phyloP scores from a whole-genome alignment of 192 early-diverging fungal genomes.

The Podila verticillata region DNA sequence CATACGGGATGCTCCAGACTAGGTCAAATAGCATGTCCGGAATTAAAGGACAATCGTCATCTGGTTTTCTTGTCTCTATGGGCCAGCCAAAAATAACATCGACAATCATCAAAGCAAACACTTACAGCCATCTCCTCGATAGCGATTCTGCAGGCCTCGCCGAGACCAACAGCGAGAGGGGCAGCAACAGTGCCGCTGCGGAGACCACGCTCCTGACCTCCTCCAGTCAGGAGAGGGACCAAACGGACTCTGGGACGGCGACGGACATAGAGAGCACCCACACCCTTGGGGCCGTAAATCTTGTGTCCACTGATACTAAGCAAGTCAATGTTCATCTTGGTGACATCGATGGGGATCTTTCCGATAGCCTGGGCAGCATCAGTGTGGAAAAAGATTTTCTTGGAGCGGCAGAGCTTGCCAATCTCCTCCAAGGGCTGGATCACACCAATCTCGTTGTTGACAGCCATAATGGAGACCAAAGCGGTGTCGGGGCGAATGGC shows the following conservation, averaged over 20 bases:
- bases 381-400: conserved; percentile 96
- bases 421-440: conserved; percentile 93
- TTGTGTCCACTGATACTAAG: conserved; percentile 98
- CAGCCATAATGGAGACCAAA: conserved; percentile 94
- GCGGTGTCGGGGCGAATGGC: conserved; percentile 92
- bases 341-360: conserved; percentile 94
- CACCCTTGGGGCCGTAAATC: conserved; percentile 97
- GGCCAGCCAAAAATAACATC: background rate
- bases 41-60: conserved; percentile 51
- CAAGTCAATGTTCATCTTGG: conserved; percentile 92
- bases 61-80: conserved; percentile 14
- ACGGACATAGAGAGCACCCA: conserved; percentile 94
- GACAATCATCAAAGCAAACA: background rate
- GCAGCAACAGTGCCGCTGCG: conserved; percentile 95
- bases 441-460: conserved; percentile 99
- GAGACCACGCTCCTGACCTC: conserved; percentile 95
- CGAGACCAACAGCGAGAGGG: conserved; percentile 89
- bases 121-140: conserved; percentile 83
- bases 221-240: conserved; percentile 90
- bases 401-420: conserved; percentile 84
- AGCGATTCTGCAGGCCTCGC: conserved; percentile 85
- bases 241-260: conserved; percentile 93
- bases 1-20: conserved; percentile 25
- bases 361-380: conserved; percentile 97
- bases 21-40: conserved; percentile 42